Evolutionary conservation across 306 rosid species (phyloP).

Genomic region (Vicia sativa): DNA sequence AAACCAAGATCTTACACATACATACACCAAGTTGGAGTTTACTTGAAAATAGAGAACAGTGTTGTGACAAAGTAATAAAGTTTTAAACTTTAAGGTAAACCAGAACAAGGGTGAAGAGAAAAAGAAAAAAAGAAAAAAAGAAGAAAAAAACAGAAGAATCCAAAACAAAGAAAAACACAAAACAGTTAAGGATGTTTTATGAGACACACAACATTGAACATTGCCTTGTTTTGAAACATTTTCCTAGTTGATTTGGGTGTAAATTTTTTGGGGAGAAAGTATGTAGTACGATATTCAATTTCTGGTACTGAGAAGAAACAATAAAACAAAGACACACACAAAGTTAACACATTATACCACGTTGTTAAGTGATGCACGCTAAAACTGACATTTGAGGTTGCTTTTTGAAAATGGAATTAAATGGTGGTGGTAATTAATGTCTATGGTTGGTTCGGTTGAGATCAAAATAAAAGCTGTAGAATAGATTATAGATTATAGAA

Average conservation of each 20-base stretch:
- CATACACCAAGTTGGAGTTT: slow-evolving; percentile 25
- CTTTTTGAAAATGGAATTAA: slow-evolving; percentile 35
- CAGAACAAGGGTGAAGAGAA: slow-evolving; percentile 35
- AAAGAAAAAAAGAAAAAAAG: slow-evolving; percentile 13
- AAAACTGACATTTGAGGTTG: slow-evolving; percentile 71
- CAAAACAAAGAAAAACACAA: slow-evolving; percentile 41
- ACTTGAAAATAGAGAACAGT: slow-evolving; percentile 42
- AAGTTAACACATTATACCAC: slow-evolving; percentile 19
- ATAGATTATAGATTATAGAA: background rate
- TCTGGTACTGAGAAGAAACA: slow-evolving; percentile 34
- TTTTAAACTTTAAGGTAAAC: slow-evolving; percentile 31
- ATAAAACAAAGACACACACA: slow-evolving; percentile 18
- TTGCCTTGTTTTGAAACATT: slow-evolving; percentile 10
- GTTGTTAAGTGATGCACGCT: slow-evolving; percentile 71
- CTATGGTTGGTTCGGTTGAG: slow-evolving; percentile 20
- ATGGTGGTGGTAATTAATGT: slow-evolving; percentile 48
- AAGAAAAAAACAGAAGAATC: slow-evolving; percentile 12
- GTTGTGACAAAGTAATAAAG: slow-evolving; percentile 32
- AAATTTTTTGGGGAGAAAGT: slow-evolving; percentile 45
- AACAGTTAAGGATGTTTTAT: slow-evolving; percentile 44
- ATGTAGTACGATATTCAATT: slow-evolving; percentile 44
- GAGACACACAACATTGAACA: slow-evolving; percentile 22
- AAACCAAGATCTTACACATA: slow-evolving; percentile 35
- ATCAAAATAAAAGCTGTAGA: slow-evolving; percentile 33
- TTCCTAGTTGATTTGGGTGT: slow-evolving; percentile 40